Evolutionary conservation across 768 basidiomycete species (phyloP), one percentile per base, ranked within the genome.

Genomic region (Termitomyces sp.): DNA sequence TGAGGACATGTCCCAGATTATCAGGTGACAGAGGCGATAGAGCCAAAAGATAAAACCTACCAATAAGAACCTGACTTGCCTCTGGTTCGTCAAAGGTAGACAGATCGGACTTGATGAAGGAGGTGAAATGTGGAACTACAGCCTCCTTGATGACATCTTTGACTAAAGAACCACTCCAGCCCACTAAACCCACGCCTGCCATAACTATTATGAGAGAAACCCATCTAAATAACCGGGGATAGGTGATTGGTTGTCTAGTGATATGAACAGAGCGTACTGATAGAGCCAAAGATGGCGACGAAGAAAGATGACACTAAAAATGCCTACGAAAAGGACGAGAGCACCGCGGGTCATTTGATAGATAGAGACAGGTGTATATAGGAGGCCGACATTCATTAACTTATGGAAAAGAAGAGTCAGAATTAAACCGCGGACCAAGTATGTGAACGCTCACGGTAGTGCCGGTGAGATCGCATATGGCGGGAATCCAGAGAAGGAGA

Each of bases 261-360:
- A 65, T 41, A 33, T 6, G 42, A 50, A 49, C 16, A 44, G 16
- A 42, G 55, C 49, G 18, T 69, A 93, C 88, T 97, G 95, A 71
- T 95, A 95, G 55, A 91, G 77, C 84, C 86, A 92, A 47, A 96
- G 84, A 61, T 81, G 83, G 63, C 95, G 86, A 52, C 81, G 83
- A 59, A 99, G 85, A 80, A 98, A 98, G 58, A 95, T 70, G 67
- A 98, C 95, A 53, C 89, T 91, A 65, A 98, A 83, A 57, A 91
- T 68, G 48, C 94, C 96, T 60, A 98, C 96, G 73, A 95, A 98
- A 55, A 96, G 82, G 50, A 97, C 93, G 58, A 97, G 85, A 45
- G 93, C 89, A 53, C 95, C 95, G 59, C 90, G 86, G 61, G 88
- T 93, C 95, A 97, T 96, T 73, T 97, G 96, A 78, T 93, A 98